Percentiles rank a stretch among this genome's conserved stretches.
Evolutionary conservation across 2,329 filamentous ascomycete genomes (phyloP).

Genomic region (Sporothrix luriei): DNA sequence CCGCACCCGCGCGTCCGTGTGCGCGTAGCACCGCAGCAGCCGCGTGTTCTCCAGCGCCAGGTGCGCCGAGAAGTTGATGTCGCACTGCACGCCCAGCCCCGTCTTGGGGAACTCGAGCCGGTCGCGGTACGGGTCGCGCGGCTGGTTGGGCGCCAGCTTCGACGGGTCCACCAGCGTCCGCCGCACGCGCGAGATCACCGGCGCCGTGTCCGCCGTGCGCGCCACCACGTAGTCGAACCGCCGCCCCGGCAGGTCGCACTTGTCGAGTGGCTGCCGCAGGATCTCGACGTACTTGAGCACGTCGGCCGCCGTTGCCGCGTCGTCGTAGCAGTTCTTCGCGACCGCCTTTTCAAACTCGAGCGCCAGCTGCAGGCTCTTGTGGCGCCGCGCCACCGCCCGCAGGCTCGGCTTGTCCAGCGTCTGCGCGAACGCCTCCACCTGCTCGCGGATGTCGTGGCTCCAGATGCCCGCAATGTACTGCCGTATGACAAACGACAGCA

Average conservation of each 20-base stretch:
- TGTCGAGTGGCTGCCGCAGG: constrained; percentile 48
- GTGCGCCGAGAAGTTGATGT: constrained; percentile 88
- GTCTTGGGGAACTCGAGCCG: constrained; percentile 75
- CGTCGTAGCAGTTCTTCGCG: constrained; percentile 51
- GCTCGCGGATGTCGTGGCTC: constrained; percentile 50
- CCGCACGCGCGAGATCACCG: constrained; percentile 49
- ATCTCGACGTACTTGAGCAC: constrained; percentile 56
- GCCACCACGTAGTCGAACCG: constrained; percentile 46
- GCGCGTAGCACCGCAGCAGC: constrained; percentile 80
- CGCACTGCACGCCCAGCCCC: constrained; percentile 80
- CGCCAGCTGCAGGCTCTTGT: constrained; percentile 60
- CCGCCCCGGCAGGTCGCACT: constrained; percentile 32
- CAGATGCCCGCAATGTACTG: constrained; percentile 59
- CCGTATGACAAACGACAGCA: constrained; percentile 42
- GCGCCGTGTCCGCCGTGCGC: constrained; percentile 41
- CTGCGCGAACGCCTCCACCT: constrained; percentile 45
- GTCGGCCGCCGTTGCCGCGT: constrained; percentile 40
- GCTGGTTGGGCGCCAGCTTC: constrained; percentile 54
- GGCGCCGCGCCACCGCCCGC: constrained; percentile 50
- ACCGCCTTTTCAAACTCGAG: constrained; percentile 59
- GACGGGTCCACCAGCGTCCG: constrained; percentile 53
- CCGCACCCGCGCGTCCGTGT: constrained; percentile 74
- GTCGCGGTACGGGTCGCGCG: constrained; percentile 58
- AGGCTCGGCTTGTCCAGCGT: constrained; percentile 42
- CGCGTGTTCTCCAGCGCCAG: constrained; percentile 82